Evolutionary conservation across 176 grass and related monocot species (phyloP).

Genomic region (Carex scoparia): DNA sequence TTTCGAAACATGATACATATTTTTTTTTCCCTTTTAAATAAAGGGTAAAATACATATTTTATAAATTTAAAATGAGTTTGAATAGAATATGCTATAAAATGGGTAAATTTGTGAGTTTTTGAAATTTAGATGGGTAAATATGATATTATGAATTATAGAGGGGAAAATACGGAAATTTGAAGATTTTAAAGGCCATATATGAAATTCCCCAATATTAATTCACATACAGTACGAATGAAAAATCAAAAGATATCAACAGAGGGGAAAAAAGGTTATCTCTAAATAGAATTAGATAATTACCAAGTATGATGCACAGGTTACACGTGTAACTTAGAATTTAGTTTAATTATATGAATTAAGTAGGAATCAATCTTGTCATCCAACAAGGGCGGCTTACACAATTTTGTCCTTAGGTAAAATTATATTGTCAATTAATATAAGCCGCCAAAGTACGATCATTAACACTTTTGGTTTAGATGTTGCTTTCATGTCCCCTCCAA

Average conservation of each 20-base stretch:
- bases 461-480: conserved; percentile 20
- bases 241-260: background rate
- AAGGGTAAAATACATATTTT: no score
- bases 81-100: no score
- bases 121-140: no score
- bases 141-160: no score
- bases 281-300: background rate
- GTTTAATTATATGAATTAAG: background rate
- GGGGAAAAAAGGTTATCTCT: background rate
- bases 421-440: conserved; percentile 3
- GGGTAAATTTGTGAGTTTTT: no score
- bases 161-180: no score
- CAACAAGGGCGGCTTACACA: background rate
- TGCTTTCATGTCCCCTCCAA: background rate
- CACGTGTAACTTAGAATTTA: background rate
- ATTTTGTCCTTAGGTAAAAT: background rate
- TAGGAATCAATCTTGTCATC: background rate
- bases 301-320: background rate
- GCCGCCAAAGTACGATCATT: background rate
- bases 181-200: no score
- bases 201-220: no score
- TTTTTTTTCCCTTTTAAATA: no score
- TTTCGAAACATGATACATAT: no score
- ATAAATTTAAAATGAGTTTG: no score
- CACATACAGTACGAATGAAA: background rate